Evolutionary conservation across 2,329 filamentous ascomycete genomes (phyloP), one percentile per base, ranked within the genome.

Genomic region (Aspergillus phoenicis): DNA sequence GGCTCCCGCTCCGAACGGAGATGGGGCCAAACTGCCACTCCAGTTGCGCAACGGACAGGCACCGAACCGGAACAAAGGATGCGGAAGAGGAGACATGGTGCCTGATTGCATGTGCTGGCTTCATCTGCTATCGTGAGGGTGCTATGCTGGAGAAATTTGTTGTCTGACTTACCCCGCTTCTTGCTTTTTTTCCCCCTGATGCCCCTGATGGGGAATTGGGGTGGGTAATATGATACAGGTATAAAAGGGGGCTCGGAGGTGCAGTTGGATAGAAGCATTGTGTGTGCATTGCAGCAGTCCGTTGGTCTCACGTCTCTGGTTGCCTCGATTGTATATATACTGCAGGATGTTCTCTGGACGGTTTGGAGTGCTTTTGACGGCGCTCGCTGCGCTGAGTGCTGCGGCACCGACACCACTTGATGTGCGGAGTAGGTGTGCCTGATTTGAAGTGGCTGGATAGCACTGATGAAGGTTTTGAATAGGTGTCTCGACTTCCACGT

Each of bases 401-500:
- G 60, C 64, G 6, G 45, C 57, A 30, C 61, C 57, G 11, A 45
- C 57, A 33, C 61, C 57, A 41, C 43, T 65, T 10, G 36, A 47
- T 54, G 61, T 62, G 62, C 67, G 71, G 62, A 70, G 72, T 73
- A 68, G 57, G 57, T 28, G 22, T 43, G 17, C 38, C 17, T 17
- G 22, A 2, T 8, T n/a, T 33, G 6, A 33, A 2, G 7, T 39
- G 22, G 22, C 13, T 57, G 47, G 15, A n/a, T 51, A 8, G 55
- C 30, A 39, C 52, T 60, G 28, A 47, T n/a, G 4, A 36, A 36
- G 33, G 33, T 8, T 26, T 2, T 36, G 28, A 17, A 60, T n/a
- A 79, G 77, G 70, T 49, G 75, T 84, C 33, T 78, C 79, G 0
- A 53, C 73, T n/a, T 69, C 69, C 20, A 62, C 80, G 8, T 70